These are phyloP conservation scores for Thielaviopsis cerberus DNA, from an alignment of 2,329 filamentous ascomycete genomes.

Conservation along the genomic window DNA sequence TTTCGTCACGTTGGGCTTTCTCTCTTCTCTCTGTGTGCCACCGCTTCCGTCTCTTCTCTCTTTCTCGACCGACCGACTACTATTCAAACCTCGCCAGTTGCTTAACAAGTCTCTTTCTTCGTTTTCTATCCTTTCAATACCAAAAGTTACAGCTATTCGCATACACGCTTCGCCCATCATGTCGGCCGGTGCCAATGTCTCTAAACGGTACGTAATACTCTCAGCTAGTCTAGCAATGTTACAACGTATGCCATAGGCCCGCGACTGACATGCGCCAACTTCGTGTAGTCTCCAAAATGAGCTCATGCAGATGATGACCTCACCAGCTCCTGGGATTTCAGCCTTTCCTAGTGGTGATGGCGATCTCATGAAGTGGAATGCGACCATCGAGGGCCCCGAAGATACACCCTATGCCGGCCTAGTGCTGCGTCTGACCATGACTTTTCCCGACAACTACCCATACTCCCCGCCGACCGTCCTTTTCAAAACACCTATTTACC, in stretches of 20 bases:
- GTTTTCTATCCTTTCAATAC: too few species aligned
- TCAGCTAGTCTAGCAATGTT: neutral
- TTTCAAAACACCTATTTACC: slow-evolving; percentile 98
- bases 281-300: slow-evolving; percentile 69
- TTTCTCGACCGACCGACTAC: too few species aligned
- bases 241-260: slow-evolving; percentile 2
- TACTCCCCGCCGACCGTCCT: slow-evolving; percentile 79
- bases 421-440: slow-evolving; percentile 79
- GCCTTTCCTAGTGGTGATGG: slow-evolving; percentile 84
- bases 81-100: neutral
- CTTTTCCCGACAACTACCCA: slow-evolving; percentile 83
- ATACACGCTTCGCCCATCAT: neutral
- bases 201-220: slow-evolving; percentile 43
- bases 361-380: slow-evolving; percentile 82
- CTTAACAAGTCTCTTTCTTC: neutral
- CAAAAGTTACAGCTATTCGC: too few species aligned
- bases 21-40: too few species aligned
- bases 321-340: slow-evolving; percentile 77
- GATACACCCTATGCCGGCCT: slow-evolving; percentile 82
- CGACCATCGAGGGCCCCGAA: slow-evolving; percentile 77
- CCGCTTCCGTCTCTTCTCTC: too few species aligned
- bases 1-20: too few species aligned
- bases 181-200: slow-evolving; percentile 26
- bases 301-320: slow-evolving; percentile 96
- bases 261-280: slow-evolving; percentile 2